Evolutionary conservation across 139 green algal species (phyloP), one percentile per base, ranked within the genome.

Genomic region (Diplosphaera chodatii): DNA sequence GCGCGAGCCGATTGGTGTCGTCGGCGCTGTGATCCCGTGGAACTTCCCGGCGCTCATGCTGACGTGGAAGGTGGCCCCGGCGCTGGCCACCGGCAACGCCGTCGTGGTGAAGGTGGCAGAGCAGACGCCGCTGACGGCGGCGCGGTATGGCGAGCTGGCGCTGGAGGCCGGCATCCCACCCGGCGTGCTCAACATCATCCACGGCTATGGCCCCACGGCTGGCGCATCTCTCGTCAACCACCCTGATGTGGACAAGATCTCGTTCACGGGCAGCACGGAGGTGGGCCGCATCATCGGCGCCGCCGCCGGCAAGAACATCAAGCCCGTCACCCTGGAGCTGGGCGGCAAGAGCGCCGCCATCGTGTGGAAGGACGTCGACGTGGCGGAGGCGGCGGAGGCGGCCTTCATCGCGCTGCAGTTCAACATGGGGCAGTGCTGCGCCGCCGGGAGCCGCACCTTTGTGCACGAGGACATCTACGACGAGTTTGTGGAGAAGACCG

Each of bases 241-340:
- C 75, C 33, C 33, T 1, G 67, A 66, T 0, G 77, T 94, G 25
- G 81, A 94, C 79, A 94, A 93, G 86, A 77, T 91, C 37, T 77
- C 88, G 2, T 94, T 94, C 81, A 94, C 89, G 2, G 89, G 88
- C 56, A 86, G 77, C 78, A 92, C 88, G 23, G 88, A 92, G 75
- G 77, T 92, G 1, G 87, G 88, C 23, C 76, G 81, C 48, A 40
- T 85, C 2, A 78, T 87, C 34, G 27, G 5, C 5, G 4, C 4
- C 2, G 59, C 59, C 5, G 59, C 27, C 63, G 27, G 77, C 69
- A 16, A 74, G 27, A 74, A 37, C 55, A 65, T 87, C 22, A 86
- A 89, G 71, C 66, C 72, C 30, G 67, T 64, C 62, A 81, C 78
- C 16, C 74, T 88, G 71, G 88, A 93, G 82, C 80, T 93, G 66